Conservation (phyloP, 768 basidiomycete genomes). For the Paxillus involutus region DNA sequence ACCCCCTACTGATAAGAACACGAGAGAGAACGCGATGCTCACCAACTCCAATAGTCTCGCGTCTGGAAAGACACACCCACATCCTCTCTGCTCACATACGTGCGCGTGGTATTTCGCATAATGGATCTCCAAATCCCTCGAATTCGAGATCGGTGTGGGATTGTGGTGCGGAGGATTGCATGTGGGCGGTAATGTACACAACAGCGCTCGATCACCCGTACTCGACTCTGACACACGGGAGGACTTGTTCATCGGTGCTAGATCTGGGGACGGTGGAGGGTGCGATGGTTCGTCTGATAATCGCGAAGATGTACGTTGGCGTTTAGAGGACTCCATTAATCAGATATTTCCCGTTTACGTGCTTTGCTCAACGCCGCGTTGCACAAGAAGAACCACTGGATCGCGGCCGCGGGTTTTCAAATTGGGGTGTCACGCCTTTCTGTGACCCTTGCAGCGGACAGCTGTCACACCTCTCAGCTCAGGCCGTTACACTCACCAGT, state of each 20-base stretch:
- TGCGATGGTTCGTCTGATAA: constrained; percentile 33
- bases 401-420: constrained; percentile 21
- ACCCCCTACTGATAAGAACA: background rate
- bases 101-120: constrained; percentile 84
- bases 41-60: constrained; percentile 77
- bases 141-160: constrained; percentile 63
- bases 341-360: background rate
- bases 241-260: constrained; percentile 34
- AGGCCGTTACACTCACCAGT: background rate
- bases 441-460: constrained; percentile 1
- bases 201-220: constrained; percentile 38
- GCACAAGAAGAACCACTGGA: background rate
- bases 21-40: constrained; percentile 29
- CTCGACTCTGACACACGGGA: constrained; percentile 28
- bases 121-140: constrained; percentile 76
- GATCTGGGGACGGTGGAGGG: constrained; percentile 20
- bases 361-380: background rate
- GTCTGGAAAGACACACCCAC: constrained; percentile 85
- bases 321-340: constrained; percentile 31
- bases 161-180: constrained; percentile 57
- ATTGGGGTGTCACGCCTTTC: constrained; percentile 1
- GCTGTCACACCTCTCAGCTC: background rate
- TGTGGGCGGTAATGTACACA: constrained; percentile 82
- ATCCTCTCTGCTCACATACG: constrained; percentile 69
- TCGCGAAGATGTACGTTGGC: constrained; percentile 28